Evolutionary conservation across 148 eudicot species (phyloP), one percentile per base, ranked within the genome.

Genomic region (Linanthus parryae): DNA sequence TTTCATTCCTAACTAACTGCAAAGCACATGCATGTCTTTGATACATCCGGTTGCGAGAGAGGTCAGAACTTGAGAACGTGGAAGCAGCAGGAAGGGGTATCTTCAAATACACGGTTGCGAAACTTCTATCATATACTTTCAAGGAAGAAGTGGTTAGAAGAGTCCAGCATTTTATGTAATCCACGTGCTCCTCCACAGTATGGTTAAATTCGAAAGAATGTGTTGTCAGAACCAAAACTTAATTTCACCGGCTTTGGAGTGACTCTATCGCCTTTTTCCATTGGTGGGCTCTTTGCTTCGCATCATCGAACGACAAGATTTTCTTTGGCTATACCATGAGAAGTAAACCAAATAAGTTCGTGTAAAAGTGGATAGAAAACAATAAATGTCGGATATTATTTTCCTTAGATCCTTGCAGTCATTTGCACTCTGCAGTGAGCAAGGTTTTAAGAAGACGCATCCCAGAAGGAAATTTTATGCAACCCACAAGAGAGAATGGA

Each of bases 201-300:
- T 17, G 31, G 57, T 54, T 66, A 53, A 59, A 58, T 58, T 28
- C 28, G n/a, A 66, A 58, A 66, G 69, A 66, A 66, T 63, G 50
- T 31, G 62, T 49, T 13, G 61, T 17, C 55, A 18, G 57, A 56
- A 48, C 30, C 41, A 59, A 30, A 21, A 48, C 24, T n/a, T 29
- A 10, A 21, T 28, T 42, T 70, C 67, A 86, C 59, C 74, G 86
- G 52, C 73, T 79, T 52, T 89, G 97, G 64, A 89, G 90, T 45
- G 84, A 70, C 66, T 82, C 97, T 3, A 89, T 82, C 28, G 95
- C 82, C 72, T 85, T 85, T 66, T 89, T 85, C 97, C 97, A 89
- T 53, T 82, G 95, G 58, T 55, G 58, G 5, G 95, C 95, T 77
- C 97, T 70, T 59, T 89, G 94, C 59, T 89, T 89, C 55, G 88